Evolutionary conservation across 768 basidiomycete species (phyloP).

Genomic region (Suillus tomentosus): DNA sequence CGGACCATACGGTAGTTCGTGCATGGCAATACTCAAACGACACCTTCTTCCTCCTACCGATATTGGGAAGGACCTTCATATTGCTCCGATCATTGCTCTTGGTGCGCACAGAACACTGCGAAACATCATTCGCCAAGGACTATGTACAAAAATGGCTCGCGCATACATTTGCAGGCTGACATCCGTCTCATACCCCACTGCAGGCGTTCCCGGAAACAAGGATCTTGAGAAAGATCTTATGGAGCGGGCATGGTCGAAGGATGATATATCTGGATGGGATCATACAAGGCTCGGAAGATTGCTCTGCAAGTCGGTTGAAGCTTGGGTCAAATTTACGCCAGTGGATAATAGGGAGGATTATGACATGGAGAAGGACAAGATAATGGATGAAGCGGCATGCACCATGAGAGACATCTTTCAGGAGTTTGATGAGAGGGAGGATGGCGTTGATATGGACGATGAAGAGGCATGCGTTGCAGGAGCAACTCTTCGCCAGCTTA

Average conservation of each 20-base stretch:
- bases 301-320: slow-evolving; percentile 54
- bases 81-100: slow-evolving; percentile 45
- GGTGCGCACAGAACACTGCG: slow-evolving; percentile 67
- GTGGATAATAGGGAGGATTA: slow-evolving; percentile 30
- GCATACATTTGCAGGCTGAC: slow-evolving; percentile 62
- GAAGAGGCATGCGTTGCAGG: slow-evolving; percentile 71
- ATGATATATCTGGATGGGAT: slow-evolving; percentile 70
- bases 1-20: slow-evolving; percentile 66
- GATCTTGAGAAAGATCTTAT: slow-evolving; percentile 64
- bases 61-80: slow-evolving; percentile 25
- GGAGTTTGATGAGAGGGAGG: slow-evolving; percentile 68
- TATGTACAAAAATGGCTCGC: slow-evolving; percentile 63
- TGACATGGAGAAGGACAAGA: slow-evolving; percentile 47
- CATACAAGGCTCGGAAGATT: slow-evolving; percentile 56
- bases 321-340: slow-evolving; percentile 52
- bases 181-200: slow-evolving; percentile 53
- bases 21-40: slow-evolving; percentile 61
- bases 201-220: slow-evolving; percentile 61
- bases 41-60: slow-evolving; percentile 53
- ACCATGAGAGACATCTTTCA: slow-evolving; percentile 73
- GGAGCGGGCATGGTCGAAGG: slow-evolving; percentile 74
- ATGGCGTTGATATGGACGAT: slow-evolving; percentile 56
- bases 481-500: slow-evolving; percentile 58
- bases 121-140: slow-evolving; percentile 59
- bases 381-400: slow-evolving; percentile 70